Conservation (phyloP, 371 early-diverging fungal genomes). For the Mucor lusitanicus region DNA sequence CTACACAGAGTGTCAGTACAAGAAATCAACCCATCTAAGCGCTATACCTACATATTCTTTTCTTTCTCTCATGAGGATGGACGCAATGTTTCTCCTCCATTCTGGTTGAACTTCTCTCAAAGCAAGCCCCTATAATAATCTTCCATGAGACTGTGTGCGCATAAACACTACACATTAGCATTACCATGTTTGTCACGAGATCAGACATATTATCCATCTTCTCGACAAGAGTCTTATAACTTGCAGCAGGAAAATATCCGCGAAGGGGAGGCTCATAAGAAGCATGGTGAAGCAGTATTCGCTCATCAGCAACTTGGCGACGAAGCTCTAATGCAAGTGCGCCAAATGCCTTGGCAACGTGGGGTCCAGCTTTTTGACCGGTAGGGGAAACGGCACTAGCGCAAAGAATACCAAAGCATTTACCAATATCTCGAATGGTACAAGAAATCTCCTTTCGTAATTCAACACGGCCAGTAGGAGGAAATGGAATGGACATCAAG, state of each 20-base stretch:
- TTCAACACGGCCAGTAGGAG: slow-evolving; percentile 39
- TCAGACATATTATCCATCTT: slow-evolving; percentile 48
- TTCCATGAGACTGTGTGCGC: too few species aligned
- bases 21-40: not conserved
- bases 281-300: slow-evolving; percentile 27
- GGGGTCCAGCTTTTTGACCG: slow-evolving; percentile 10
- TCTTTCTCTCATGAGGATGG: slow-evolving; percentile 30
- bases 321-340: slow-evolving; percentile 33
- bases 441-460: slow-evolving; percentile 36
- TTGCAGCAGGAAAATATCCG: slow-evolving; percentile 36
- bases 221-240: slow-evolving; percentile 31
- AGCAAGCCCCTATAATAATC: slow-evolving; percentile 10
- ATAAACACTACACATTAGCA: not conserved
- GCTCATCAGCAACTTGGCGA: slow-evolving; percentile 43
- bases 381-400: slow-evolving; percentile 9
- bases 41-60: slow-evolving; percentile 38
- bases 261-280: slow-evolving; percentile 45
- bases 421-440: slow-evolving; percentile 46
- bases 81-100: slow-evolving; percentile 28
- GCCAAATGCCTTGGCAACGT: slow-evolving; percentile 26
- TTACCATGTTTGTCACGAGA: slow-evolving; percentile 42
- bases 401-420: slow-evolving; percentile 32
- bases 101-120: slow-evolving; percentile 14
- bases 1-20: slow-evolving; percentile 12
- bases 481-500: slow-evolving; percentile 36